Percentiles rank a stretch among this genome's conserved stretches.
Evolutionary conservation across 2,329 filamentous ascomycete genomes (phyloP).

Genomic region (Fusarium graminum): DNA sequence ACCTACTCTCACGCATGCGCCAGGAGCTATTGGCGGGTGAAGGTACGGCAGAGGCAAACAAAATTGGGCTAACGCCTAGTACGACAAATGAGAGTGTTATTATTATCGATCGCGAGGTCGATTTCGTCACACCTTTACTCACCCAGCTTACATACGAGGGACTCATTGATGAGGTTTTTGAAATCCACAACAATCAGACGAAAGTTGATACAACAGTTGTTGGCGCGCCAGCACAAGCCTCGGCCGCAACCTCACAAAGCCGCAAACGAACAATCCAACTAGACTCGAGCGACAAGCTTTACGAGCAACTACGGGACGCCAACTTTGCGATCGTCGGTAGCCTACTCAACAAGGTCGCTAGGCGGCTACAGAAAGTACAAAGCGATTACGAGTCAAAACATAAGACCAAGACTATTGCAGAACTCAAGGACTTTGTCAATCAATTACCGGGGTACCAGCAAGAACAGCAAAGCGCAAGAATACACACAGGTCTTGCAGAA

Average conservation of each 20-base stretch:
- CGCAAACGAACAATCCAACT: conserved; percentile 89
- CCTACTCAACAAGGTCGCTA: conserved; percentile 89
- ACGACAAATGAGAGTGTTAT: conserved; percentile 90
- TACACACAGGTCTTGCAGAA: conserved; percentile 92
- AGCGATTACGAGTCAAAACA: conserved; percentile 92
- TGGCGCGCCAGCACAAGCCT: conserved; percentile 75
- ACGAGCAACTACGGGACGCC: conserved; percentile 86
- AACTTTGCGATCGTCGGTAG: conserved; percentile 96
- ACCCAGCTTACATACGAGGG: conserved; percentile 98
- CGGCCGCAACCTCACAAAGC: conserved; percentile 68
- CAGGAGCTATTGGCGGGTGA: conserved; percentile 88
- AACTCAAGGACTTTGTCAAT: conserved; percentile 94
- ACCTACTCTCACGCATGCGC: conserved; percentile 89
- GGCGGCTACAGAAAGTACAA: conserved; percentile 85
- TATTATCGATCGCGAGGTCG: conserved; percentile 94
- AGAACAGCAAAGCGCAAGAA: conserved; percentile 91
- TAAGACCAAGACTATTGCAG: conserved; percentile 86
- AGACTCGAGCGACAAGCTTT: conserved; percentile 90
- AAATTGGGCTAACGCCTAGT: conserved; percentile 83
- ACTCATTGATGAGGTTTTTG: conserved; percentile 91
- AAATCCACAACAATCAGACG: conserved; percentile 90
- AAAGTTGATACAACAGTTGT: conserved; percentile 93
- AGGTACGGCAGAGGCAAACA: conserved; percentile 71
- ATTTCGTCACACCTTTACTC: conserved; percentile 90
- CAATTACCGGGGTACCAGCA: conserved; percentile 93